Conservation (phyloP, 1,284 basidiomycete species). For the Leccinum fallax region DNA sequence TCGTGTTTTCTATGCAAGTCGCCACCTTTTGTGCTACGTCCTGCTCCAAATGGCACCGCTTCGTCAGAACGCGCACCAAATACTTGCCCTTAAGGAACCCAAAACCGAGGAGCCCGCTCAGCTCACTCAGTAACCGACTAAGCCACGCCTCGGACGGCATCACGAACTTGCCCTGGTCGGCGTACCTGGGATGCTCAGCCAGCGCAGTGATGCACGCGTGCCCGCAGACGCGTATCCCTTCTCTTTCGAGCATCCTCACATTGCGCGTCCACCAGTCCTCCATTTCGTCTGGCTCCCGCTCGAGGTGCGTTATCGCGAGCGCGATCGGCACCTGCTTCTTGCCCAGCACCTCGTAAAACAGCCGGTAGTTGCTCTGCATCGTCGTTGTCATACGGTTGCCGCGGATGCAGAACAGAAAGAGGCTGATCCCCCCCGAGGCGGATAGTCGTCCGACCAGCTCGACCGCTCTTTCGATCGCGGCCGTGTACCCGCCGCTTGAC, state of each 20-base stretch:
- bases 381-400: constrained; percentile 36
- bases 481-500: constrained; percentile 19
- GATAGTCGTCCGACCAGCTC: constrained; percentile 34
- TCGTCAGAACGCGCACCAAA: constrained; percentile 24
- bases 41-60: constrained; percentile 25
- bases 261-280: constrained; percentile 30
- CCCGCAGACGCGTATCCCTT: constrained; percentile 15
- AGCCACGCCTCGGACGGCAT: constrained; percentile 29
- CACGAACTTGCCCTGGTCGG: constrained; percentile 28
- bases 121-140: constrained; percentile 18
- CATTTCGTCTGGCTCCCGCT: constrained; percentile 29
- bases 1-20: constrained; percentile 19
- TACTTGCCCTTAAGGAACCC: constrained; percentile 21
- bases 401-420: constrained; percentile 41
- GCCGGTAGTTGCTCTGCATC: constrained; percentile 36
- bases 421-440: constrained; percentile 33
- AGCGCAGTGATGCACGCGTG: constrained; percentile 33
- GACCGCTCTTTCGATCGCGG: constrained; percentile 37
- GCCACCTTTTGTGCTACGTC: constrained; percentile 29
- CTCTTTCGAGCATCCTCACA: constrained; percentile 12
- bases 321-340: constrained; percentile 37
- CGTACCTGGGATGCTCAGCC: constrained; percentile 22
- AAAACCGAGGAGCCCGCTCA: constrained; percentile 18
- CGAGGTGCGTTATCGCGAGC: constrained; percentile 38
- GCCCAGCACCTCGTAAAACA: constrained; percentile 39